Base-by-base conservation (phyloP, 495 filamentous ascomycete genomes). In the Neurospora sp. region DNA sequence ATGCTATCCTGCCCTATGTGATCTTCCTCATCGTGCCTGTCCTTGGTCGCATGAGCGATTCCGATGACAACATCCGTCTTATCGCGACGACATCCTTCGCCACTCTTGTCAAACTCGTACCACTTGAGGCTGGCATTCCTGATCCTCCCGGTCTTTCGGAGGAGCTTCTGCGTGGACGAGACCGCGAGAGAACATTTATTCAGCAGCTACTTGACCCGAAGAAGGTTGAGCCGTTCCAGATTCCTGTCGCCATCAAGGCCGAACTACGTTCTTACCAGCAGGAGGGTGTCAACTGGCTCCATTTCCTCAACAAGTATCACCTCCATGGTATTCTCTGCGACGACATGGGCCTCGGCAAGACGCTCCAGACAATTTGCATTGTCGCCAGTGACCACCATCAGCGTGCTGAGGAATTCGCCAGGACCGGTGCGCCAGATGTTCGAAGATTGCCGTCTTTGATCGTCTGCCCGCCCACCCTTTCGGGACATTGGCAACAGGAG, bases 11-110 rank as follows among this genome's bases (percentile, higher is more conserved):
- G 22, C 96, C 96, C 9, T 99, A 98, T 80, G 96, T 99, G 71
- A 98, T 99, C 76, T 98, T 99, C 89, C 88, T 99, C 71, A 95
- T 99, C 65, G 95, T 98, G n/a, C 96, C 96, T 3, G 95, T 99
- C 4, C 87, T 99, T 70, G 96, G 96, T 45, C 90, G 96, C n/a
- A 99, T 99, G 96, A 98, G 94, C 79, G 96, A 99, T 80, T 96
- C 95, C 0, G 95, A 99, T 81, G 94, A 94, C 75, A 94, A 98
- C 76, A 90, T 98, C 70, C 89, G 96, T 48, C 88, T 99, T 31
- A 91, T 99, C 71, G 94, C 96, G 3, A 99, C 96, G 0, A 99
- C 96, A 2, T 96, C 94, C 14, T 99, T 99, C 75, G 96, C 96
- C 1, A 98, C 95, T 0, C 85, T 99, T 5, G 96, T 99, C 77